These are phyloP conservation scores for Fusarium fracticaudum DNA, from an alignment of 2,329 filamentous ascomycete species.

Conservation along the genomic window DNA sequence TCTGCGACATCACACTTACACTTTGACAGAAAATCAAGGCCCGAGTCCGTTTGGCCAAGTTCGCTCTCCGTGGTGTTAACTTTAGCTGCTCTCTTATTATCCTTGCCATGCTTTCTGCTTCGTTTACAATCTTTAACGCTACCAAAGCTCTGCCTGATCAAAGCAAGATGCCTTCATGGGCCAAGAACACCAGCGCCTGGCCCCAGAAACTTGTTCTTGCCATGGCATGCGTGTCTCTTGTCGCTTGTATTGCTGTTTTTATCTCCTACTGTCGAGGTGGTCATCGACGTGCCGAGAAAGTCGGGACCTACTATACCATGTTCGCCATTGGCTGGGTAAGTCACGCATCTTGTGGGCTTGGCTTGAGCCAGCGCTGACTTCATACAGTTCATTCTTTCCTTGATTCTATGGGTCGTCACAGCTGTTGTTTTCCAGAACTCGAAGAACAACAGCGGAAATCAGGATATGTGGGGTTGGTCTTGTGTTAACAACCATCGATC, in stretches of 20 bases:
- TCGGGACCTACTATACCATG: slow-evolving; percentile 93
- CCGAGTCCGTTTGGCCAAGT: slow-evolving; percentile 90
- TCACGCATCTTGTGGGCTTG: background rate
- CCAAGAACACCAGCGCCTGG: slow-evolving; percentile 81
- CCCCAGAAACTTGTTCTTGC: slow-evolving; percentile 85
- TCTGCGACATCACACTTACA: slow-evolving; percentile 39
- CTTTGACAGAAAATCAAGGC: slow-evolving; percentile 83
- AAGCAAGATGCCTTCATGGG: slow-evolving; percentile 88
- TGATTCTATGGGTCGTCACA: slow-evolving; percentile 90
- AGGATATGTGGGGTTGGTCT: slow-evolving; percentile 99
- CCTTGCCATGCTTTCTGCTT: slow-evolving; percentile 87
- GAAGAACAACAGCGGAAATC: slow-evolving; percentile 73
- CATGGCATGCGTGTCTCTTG: slow-evolving; percentile 82
- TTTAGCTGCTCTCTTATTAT: slow-evolving; percentile 98
- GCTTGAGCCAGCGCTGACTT: slow-evolving; percentile 2
- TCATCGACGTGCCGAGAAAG: slow-evolving; percentile 88
- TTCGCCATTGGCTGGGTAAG: slow-evolving; percentile 83
- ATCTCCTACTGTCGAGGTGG: slow-evolving; percentile 88
- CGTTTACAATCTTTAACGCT: slow-evolving; percentile 91
- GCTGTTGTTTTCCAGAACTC: slow-evolving; percentile 85
- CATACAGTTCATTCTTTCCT: slow-evolving; percentile 80
- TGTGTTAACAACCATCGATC: slow-evolving; percentile 88
- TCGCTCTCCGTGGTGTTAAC: slow-evolving; percentile 93
- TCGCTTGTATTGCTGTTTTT: slow-evolving; percentile 82
- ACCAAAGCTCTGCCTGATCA: slow-evolving; percentile 78